Conservation (phyloP, 306 rosid genomes). For the Oemleria cerasiformis region DNA sequence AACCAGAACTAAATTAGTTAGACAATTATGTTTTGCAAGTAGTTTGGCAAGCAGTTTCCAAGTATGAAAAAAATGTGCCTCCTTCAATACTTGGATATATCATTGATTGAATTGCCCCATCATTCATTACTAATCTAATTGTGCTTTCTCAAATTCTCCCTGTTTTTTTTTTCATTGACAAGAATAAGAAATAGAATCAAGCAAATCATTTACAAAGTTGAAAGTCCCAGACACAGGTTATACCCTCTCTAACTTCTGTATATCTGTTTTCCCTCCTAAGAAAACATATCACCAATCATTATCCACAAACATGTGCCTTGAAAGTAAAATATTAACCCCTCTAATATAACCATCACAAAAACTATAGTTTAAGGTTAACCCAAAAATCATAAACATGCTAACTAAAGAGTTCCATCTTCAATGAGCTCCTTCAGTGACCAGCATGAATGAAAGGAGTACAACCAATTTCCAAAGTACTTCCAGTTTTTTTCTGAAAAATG, state of each 20-base stretch:
- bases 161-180: not conserved
- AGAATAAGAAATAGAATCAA: not conserved
- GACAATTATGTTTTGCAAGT: not conserved
- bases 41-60: not conserved
- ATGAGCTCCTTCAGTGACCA: not conserved
- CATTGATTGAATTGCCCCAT: not conserved
- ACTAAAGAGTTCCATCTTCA: not conserved
- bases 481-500: not conserved
- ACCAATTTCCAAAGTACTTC: not conserved
- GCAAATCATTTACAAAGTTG: not conserved
- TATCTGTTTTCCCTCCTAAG: not conserved
- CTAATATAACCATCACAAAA: not conserved
- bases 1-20: not conserved
- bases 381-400: not conserved
- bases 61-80: too few relatives aligned
- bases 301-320: not conserved
- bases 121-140: not conserved
- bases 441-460: not conserved
- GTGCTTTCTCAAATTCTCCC: not conserved
- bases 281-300: not conserved
- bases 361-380: not conserved
- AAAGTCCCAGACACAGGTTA: not conserved
- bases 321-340: not conserved
- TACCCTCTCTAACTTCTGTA: not conserved
- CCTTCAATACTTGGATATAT: too few relatives aligned